Percentiles rank a stretch among this genome's conserved stretches.
phyloP scores from a whole-genome alignment of 495 filamentous ascomycete species.

The Thozetella sp. region DNA sequence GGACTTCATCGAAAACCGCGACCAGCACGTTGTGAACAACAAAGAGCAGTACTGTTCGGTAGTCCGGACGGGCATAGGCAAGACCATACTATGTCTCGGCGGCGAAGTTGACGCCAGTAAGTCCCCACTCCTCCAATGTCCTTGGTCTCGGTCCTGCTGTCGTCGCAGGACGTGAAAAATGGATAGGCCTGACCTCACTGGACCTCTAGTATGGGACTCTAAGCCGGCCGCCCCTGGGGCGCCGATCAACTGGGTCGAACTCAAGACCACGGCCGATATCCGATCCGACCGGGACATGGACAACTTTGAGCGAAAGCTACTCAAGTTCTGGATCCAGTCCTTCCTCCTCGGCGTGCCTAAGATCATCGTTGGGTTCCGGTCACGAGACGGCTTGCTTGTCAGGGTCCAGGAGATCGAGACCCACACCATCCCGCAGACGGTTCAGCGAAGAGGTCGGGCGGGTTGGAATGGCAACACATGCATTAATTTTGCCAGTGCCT shows the following conservation, averaged over 20 bases:
- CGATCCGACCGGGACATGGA: slow-evolving; percentile 62
- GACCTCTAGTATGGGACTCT: slow-evolving; percentile 71
- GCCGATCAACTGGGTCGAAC: slow-evolving; percentile 88
- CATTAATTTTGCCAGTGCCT: slow-evolving; percentile 80
- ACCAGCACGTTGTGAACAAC: slow-evolving; percentile 75
- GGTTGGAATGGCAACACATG: slow-evolving; percentile 90
- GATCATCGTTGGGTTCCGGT: slow-evolving; percentile 88
- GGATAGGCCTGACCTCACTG: no score
- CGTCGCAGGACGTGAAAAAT: no score
- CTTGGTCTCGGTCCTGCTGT: no score
- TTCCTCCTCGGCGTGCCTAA: slow-evolving; percentile 91
- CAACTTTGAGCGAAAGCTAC: slow-evolving; percentile 84
- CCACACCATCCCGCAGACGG: slow-evolving; percentile 69
- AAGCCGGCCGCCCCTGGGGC: slow-evolving; percentile 66
- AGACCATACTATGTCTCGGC: slow-evolving; percentile 72
- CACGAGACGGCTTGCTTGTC: slow-evolving; percentile 68
- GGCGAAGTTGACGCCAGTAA: slow-evolving; percentile 92
- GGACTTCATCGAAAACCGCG: slow-evolving; percentile 76
- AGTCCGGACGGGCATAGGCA: slow-evolving; percentile 82
- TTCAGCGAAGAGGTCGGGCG: slow-evolving; percentile 61
- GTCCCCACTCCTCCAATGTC: slow-evolving; percentile 19
- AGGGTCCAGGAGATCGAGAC: slow-evolving; percentile 79
- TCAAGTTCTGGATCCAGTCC: slow-evolving; percentile 96
- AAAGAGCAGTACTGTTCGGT: slow-evolving; percentile 93
- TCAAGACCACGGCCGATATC: slow-evolving; percentile 85